Percentiles rank a stretch among this genome's conserved stretches.
phyloP scores from a whole-genome alignment of 208 protist genomes.

The Crithidia sp. region DNA sequence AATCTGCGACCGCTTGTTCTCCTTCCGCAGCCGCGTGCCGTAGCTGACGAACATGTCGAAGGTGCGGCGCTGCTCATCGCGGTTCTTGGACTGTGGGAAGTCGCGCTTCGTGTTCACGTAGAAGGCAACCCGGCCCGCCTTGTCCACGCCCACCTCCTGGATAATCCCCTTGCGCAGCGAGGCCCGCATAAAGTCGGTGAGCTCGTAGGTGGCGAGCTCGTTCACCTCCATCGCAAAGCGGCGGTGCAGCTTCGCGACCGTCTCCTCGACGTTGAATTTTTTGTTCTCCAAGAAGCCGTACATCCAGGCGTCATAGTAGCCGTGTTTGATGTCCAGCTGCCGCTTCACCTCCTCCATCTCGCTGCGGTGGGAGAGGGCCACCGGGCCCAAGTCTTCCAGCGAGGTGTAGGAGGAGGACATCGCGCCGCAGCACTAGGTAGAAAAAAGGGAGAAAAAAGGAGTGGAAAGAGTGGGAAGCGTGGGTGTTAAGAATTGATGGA shows the following conservation, averaged over 20 bases:
- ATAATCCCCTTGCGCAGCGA: slow-evolving; percentile 65
- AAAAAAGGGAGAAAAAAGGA: neutral
- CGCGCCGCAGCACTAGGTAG: too few relatives aligned
- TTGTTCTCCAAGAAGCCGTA: slow-evolving; percentile 87
- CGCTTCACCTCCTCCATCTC: slow-evolving; percentile 68
- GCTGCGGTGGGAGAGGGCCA: slow-evolving; percentile 53
- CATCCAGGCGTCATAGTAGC: slow-evolving; percentile 71
- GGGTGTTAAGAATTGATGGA: too few relatives aligned
- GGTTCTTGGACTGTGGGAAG: slow-evolving; percentile 38
- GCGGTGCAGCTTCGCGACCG: slow-evolving; percentile 70
- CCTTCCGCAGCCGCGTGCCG: slow-evolving; percentile 53
- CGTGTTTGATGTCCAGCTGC: slow-evolving; percentile 49
- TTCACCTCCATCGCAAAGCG: slow-evolving; percentile 64
- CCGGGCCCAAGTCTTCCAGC: slow-evolving; percentile 57
- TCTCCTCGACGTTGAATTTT: slow-evolving; percentile 74
- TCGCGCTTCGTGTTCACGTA: slow-evolving; percentile 61
- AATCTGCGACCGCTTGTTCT: slow-evolving; percentile 56
- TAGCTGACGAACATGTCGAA: slow-evolving; percentile 83
- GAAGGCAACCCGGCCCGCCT: slow-evolving; percentile 51
- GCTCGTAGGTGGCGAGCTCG: slow-evolving; percentile 58
- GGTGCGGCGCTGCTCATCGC: slow-evolving; percentile 47
- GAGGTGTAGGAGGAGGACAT: slow-evolving; percentile 41
- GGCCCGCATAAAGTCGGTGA: slow-evolving; percentile 63
- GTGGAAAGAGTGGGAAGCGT: neutral
- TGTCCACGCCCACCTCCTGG: slow-evolving; percentile 64